Base-by-base conservation (phyloP, 208 protist genomes). In the Kentomonas sorsogonicus region DNA sequence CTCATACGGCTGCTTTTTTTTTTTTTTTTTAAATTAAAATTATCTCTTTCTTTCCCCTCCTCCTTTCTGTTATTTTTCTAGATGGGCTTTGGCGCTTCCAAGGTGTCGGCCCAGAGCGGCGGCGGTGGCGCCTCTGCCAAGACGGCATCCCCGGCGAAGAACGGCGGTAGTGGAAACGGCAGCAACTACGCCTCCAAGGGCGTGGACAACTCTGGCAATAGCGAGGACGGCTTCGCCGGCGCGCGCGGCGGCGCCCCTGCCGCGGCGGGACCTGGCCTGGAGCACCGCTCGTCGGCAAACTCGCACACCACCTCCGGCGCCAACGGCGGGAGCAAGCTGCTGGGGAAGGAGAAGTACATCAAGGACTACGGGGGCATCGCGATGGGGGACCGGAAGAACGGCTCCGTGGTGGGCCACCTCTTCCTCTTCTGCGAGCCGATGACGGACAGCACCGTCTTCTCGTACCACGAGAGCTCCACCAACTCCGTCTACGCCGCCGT, bases 271-370 rank as follows among this genome's bases (percentile, higher is more conserved):
- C 7, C 2, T 2, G 51, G 53, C 44, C 25, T 45, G 4, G 33
- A 51, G 16, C 30, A 53, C 16, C 16, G 23, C 30, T 3, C 55
- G 15, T 9, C 45, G 2, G 55, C 44, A 22, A 41, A 33, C 38
- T 13, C 29, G 0, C 18, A n/a, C 15, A 58, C 23, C 41, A 44
- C 23, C 40, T 47, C 56, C 20, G 30, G 31, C 11, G 27, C 9
- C 58, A 3, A 18, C 43, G 6, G 50, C 25, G 10, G 52, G 16
- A 5, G 18, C 60, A 20, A 67, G 47, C 63, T 87, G 18, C 70
- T 86, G 10, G 88, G 82, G 0, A 91, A 89, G 57, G 69, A 82
- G 30, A 94, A 92, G 68, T 91, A 92, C 69, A 76, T 92, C 41
- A 88, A 77, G 47, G 72, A 88, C 34, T 79, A 75, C 47, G 84